Percentiles rank a stretch among this genome's conserved stretches.
phyloP scores from a whole-genome alignment of 2,329 filamentous ascomycete genomes.

The Paecilomyces variotii region DNA sequence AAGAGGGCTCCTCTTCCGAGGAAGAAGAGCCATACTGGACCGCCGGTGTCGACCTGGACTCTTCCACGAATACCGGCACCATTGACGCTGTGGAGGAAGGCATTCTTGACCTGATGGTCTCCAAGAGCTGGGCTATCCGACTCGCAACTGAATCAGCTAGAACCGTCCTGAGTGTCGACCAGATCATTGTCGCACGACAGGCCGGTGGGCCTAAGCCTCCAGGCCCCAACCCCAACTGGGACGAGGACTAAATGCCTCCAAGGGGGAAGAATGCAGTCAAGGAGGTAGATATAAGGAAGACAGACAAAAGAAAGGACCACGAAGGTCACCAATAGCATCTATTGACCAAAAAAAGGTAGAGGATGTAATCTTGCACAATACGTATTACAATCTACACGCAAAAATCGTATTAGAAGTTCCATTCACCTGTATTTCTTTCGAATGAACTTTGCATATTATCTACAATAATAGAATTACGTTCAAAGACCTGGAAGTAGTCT shows the following conservation, averaged over 20 bases:
- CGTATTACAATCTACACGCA: background rate
- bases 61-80: slow-evolving; percentile 69
- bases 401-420: background rate
- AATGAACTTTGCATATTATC: background rate
- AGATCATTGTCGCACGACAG: slow-evolving; percentile 97
- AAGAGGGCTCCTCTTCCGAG: slow-evolving; percentile 30
- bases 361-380: background rate
- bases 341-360: background rate
- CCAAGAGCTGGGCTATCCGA: slow-evolving; percentile 96
- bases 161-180: slow-evolving; percentile 91
- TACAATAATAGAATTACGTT: background rate
- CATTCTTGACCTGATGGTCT: slow-evolving; percentile 83
- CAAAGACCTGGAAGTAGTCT: background rate
- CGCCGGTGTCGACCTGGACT: slow-evolving; percentile 91
- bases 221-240: slow-evolving; percentile 77
- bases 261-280: background rate
- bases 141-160: slow-evolving; percentile 89
- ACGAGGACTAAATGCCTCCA: slow-evolving; percentile 47
- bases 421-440: background rate
- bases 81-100: slow-evolving; percentile 80
- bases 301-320: background rate
- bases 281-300: background rate
- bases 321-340: background rate
- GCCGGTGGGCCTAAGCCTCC: slow-evolving; percentile 96
- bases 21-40: slow-evolving; percentile 75